Base-by-base conservation (phyloP, 257 asterid species). In the Solanum paucissectum region DNA sequence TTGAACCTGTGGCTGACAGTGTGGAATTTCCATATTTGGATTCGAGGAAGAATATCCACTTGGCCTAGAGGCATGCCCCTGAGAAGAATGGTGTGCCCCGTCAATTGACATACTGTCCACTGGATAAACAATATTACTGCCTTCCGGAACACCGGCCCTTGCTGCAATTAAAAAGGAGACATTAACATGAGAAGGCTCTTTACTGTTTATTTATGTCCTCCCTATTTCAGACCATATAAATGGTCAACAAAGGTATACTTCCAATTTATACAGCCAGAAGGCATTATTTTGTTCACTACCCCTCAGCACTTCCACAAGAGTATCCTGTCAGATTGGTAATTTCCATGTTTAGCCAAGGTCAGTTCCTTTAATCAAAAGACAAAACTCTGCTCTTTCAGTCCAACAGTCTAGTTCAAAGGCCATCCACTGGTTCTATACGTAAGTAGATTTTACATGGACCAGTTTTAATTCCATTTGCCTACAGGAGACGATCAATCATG, bases 11-110 rank as follows among this genome's bases (percentile, higher is more conserved):
- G 92, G 92, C 89, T 90, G 98, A 90, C 88, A 92, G 89, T 87
- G 91, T 27, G 94, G 91, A 89, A 89, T 69, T 89, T 93, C 98
- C 86, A 83, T 83, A 68, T 90, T 89, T n/a, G 55, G 87, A 88
- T 87, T 89, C 33, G 95, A 87, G 73, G 94, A 85, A 86, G 93
- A 87, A 89, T 90, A 89, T 82, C 94, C 94, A 89, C 87, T 88
- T 89, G 94, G 86, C 87, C 91, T 89, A 12, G 95, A 89, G 87
- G 89, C 91, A 74, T 93, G 90, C 94, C 96, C 91, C 73, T 89
- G 95, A 86, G 94, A 90, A 84, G 94, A 79, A 88, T 89, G 91
- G 84, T 91, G 91, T 21, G 90, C 93, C 86, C 90, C 91, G n/a
- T 92, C 93, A 60, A 84, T 84, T 34, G 92, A 62, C 87, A 88